These are phyloP conservation scores for Vigna radiata DNA, from an alignment of 306 rosid genomes.

Conservation along the genomic window DNA sequence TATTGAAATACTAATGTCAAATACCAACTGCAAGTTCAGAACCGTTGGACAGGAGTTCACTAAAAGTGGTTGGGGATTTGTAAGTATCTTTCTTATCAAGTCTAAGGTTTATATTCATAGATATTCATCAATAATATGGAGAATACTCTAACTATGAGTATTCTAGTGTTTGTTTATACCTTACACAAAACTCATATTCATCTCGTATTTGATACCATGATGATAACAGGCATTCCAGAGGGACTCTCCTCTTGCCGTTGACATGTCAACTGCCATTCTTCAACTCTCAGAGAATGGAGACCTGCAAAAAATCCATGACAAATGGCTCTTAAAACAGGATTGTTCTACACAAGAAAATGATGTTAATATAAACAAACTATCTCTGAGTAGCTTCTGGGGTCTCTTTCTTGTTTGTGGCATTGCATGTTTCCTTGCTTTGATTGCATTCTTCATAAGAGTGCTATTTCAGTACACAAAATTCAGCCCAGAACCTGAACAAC, in stretches of 20 bases:
- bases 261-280: conserved; percentile 92
- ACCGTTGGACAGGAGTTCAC: conserved; percentile 93
- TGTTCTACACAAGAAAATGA: conserved; percentile 51
- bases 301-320: conserved; percentile 88
- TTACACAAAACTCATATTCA: not conserved
- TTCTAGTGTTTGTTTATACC: not conserved
- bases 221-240: conserved; percentile 85
- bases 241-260: conserved; percentile 96
- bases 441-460: conserved; percentile 58
- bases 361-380: conserved; percentile 53
- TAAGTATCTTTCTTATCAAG: conserved; percentile 56
- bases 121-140: not conserved
- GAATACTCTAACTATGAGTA: not conserved
- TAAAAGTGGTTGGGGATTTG: conserved; percentile 97
- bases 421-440: conserved; percentile 68
- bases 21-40: conserved; percentile 74
- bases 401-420: conserved; percentile 79
- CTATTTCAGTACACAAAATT: conserved; percentile 64
- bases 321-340: conserved; percentile 70
- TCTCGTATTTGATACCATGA: conserved; percentile 33
- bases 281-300: conserved; percentile 98
- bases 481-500: conserved; percentile 46
- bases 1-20: conserved; percentile 70
- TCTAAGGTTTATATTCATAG: conserved; percentile 22
- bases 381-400: conserved; percentile 92